Conservation (phyloP, 768 basidiomycete species). For the Fomitopsis pulvina region DNA sequence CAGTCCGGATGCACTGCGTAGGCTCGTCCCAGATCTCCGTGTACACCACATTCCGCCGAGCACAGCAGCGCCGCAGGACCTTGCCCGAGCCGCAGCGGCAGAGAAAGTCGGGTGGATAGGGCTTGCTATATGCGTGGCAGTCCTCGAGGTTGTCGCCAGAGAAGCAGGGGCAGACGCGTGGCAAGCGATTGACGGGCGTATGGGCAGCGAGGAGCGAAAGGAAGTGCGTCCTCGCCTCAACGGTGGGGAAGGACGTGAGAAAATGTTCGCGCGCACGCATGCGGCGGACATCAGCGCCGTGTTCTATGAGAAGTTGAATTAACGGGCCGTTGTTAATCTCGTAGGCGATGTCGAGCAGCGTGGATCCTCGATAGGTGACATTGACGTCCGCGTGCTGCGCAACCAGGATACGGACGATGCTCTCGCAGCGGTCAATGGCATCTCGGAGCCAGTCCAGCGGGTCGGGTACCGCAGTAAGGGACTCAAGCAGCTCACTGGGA, state of each 20-base stretch:
- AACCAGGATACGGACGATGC: background rate
- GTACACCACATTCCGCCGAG: slow-evolving; percentile 5
- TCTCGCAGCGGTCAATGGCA: background rate
- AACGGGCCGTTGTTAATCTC: background rate
- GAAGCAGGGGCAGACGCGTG: slow-evolving; percentile 21
- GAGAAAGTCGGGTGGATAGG: slow-evolving; percentile 18
- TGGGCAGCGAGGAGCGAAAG: background rate
- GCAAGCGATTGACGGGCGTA: slow-evolving; percentile 7
- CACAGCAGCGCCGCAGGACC: slow-evolving; percentile 18
- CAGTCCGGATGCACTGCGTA: background rate
- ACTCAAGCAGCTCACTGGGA: background rate
- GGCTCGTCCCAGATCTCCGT: slow-evolving; percentile 14
- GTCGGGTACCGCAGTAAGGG: background rate
- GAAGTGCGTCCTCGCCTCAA: background rate
- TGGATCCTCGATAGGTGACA: background rate
- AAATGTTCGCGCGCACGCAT: background rate
- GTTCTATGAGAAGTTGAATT: background rate
- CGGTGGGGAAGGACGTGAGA: background rate
- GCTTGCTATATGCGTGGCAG: slow-evolving; percentile 15
- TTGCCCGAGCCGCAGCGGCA: slow-evolving; percentile 17
- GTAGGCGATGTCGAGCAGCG: background rate
- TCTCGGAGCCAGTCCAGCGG: background rate
- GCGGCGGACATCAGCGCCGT: background rate
- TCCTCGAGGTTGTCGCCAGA: slow-evolving; percentile 16
- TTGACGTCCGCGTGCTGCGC: background rate